These are phyloP conservation scores for Stellera chamaejasme DNA, from an alignment of 345 rosid genomes.

Conservation along the genomic window DNA sequence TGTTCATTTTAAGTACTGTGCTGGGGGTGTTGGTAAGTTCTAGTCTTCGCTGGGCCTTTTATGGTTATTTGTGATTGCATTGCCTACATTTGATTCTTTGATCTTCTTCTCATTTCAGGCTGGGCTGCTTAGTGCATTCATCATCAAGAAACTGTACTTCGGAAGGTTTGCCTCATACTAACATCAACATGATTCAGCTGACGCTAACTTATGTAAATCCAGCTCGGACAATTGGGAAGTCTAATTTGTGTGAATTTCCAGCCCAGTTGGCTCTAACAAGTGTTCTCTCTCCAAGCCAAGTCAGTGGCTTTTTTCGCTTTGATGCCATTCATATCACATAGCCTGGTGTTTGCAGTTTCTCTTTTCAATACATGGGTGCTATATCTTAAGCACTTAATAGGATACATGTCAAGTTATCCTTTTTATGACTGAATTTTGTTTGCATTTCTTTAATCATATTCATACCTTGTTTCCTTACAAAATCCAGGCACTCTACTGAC, in stretches of 20 bases:
- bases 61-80: background rate
- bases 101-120: conserved; percentile 22
- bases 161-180: conserved; percentile 26
- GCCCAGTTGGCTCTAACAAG: no score
- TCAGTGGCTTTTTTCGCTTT: no score
- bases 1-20: conserved; percentile 37
- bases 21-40: conserved; percentile 28
- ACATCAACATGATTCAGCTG: no score
- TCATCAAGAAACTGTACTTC: conserved; percentile 39
- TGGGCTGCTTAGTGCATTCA: conserved; percentile 42
- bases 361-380: background rate
- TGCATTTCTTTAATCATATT: background rate
- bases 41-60: background rate
- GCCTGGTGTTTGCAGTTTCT: background rate
- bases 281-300: no score
- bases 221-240: no score
- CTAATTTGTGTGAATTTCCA: no score
- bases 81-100: background rate
- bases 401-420: background rate
- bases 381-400: background rate
- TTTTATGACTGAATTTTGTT: background rate
- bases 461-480: background rate
- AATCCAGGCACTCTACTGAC: conserved; percentile 38
- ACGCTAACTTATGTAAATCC: no score
- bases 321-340: background rate